A percentile compares a stretch with the other conserved stretches of the same genome.
phyloP scores from a whole-genome alignment of 2,329 filamentous ascomycete genomes.

The Nemania abortiva region DNA sequence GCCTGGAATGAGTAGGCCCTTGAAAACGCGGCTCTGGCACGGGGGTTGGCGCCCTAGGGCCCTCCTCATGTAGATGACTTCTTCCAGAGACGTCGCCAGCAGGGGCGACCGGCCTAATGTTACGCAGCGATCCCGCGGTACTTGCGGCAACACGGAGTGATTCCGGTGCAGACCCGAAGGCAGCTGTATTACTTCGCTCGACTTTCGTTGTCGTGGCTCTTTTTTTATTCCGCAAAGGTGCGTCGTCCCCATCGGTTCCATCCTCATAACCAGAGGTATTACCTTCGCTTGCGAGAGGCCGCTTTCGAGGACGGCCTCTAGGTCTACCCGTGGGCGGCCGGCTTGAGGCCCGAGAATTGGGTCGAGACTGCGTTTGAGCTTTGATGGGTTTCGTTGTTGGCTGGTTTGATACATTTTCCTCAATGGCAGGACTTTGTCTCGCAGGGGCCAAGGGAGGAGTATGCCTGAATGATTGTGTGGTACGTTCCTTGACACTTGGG shows the following conservation, averaged over 20 bases:
- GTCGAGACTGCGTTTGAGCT: slow-evolving; percentile 64
- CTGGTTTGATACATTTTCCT: slow-evolving; percentile 41
- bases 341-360: slow-evolving; percentile 71
- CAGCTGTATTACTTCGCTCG: slow-evolving; percentile 76
- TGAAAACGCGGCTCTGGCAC: slow-evolving; percentile 66
- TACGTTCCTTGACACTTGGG: slow-evolving; percentile 39
- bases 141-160: slow-evolving; percentile 91
- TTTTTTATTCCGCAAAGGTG: slow-evolving; percentile 71
- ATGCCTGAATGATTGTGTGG: slow-evolving; percentile 32
- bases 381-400: slow-evolving; percentile 51
- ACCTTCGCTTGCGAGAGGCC: slow-evolving; percentile 62
- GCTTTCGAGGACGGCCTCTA: slow-evolving; percentile 68
- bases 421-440: slow-evolving; percentile 37
- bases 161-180: slow-evolving; percentile 79
- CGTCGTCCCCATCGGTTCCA: slow-evolving; percentile 70
- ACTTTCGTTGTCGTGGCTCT: slow-evolving; percentile 82
- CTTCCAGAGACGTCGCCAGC: slow-evolving; percentile 58
- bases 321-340: slow-evolving; percentile 66
- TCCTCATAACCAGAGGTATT: slow-evolving; percentile 82
- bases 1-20: slow-evolving; percentile 48
- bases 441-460: slow-evolving; percentile 29
- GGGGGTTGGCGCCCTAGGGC: slow-evolving; percentile 82
- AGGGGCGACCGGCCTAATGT: slow-evolving; percentile 78
- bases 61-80: slow-evolving; percentile 74
- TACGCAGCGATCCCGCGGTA: slow-evolving; percentile 87